Base-by-base conservation (phyloP, 1,139 yeast genomes). In the Candida sanyaensis region DNA sequence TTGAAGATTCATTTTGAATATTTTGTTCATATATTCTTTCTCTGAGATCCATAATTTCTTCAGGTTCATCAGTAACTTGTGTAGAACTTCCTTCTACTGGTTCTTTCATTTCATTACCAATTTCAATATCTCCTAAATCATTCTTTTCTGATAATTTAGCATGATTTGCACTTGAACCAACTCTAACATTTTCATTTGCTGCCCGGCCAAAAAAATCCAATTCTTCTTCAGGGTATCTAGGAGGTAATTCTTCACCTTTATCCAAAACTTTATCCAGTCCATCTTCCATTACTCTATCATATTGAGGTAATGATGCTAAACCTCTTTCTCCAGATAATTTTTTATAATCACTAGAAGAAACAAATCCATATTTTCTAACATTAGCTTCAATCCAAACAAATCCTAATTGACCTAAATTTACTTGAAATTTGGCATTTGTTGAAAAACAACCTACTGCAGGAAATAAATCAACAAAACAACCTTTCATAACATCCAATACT, bases 361-460 rank as follows among this genome's bases (percentile, higher is more conserved):
- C 96, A 57, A 93, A 86, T 3, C 97, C 97, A 77, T 96, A 89
- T 64, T 91, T 92, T 58, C 90, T 80, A 29, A 90, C 96, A 64
- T 93, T 92, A 6, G 97, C 98, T 65, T 93, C 98, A 50, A 93
- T 89, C 74, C 88, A 92, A 2, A 93, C 97, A 68, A 84, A 93
- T 1, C 98, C 99, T 43, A 84, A 71, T 62, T 91, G 97, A 1
- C 99, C 99, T 49, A 93, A 69, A 63, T 93, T 93, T 11, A 88
- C 92, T 57, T 86, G 87, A 45, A 93, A 79, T 53, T 84, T 77
- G 65, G 66, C 96, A 81, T 48, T 92, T 77, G 58, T 86, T 82
- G 62, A 80, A 69, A 63, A 83, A 78, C 59, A 95, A 7, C 99
- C 99, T n/a, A 93, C 74, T 4, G 95, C 89, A 6, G 98, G 98